Evolutionary conservation across 2,329 filamentous ascomycete species (phyloP), one percentile per base, ranked within the genome.

Genomic region (Cryphonectria japonica): DNA sequence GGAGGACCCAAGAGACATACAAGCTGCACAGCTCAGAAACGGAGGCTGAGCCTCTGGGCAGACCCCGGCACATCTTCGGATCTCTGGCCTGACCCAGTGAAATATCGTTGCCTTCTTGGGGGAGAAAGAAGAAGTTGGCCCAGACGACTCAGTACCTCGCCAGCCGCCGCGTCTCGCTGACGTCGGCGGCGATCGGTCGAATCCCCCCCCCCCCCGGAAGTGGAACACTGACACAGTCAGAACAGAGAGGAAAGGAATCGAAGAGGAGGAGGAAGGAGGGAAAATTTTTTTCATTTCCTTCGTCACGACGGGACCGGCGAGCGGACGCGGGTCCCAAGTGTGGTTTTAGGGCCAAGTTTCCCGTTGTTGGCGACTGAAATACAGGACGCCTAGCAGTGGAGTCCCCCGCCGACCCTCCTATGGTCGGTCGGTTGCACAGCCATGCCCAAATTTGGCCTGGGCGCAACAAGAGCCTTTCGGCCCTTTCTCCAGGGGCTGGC

Each of bases 401-500:
- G 64, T 19, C 46, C 32, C 46, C 32, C n/a, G 41, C 29, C 37
- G 46, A 32, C 19, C 29, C 64, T 26, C 14, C 16, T 66, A 14
- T 29, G 39, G 11, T 26, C 11, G 41, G 29, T 11, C 11, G 46
- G 22, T 7, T 50, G 29, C 63, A 66, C 19, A 46, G 63, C 43
- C 43, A 26, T 66, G 61, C 61, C 61, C 61, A 64, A 32, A 1
- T 64, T 46, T 64, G 39, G 61, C 39, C 59, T 41, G 39, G 26
- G 22, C 61, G 34, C 59, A 19, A 32, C 29, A 59, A 29, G 54
- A 59, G 61, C 67, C 64, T 72, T 72, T 72, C 71, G 71, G 71
- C 71, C 71, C 71, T 72, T 72, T 72, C 29, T 67, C 52, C 34
- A 67, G 46, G 63, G 70, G 67, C 68, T 70, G 64, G 70, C 70